Evolutionary conservation across 179 eudicot species (phyloP).

Genomic region (Gypsophila paniculata): DNA sequence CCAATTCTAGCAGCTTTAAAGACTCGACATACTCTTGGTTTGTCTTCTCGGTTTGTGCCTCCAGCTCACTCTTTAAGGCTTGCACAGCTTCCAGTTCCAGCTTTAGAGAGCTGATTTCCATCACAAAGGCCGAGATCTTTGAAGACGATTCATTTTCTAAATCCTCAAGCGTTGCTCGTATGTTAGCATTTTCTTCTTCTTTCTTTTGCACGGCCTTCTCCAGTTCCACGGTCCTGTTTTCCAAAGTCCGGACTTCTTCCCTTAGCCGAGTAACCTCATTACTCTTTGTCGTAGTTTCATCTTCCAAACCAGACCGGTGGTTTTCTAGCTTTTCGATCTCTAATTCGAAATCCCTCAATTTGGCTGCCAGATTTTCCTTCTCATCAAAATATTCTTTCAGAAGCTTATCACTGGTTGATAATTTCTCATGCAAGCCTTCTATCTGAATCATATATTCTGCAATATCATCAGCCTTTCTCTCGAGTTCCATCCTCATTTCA

Average conservation of each 20-base stretch:
- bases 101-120: slow-evolving; percentile 20
- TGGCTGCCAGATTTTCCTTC: slow-evolving; percentile 31
- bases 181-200: slow-evolving; percentile 24
- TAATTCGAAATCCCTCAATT: slow-evolving; percentile 40
- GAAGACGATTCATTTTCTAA: slow-evolving; percentile 31
- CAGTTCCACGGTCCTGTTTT: slow-evolving; percentile 31
- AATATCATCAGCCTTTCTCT: slow-evolving; percentile 34
- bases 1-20: slow-evolving; percentile 26
- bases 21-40: slow-evolving; percentile 22
- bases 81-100: slow-evolving; percentile 28
- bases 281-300: slow-evolving; percentile 29
- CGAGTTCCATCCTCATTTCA: slow-evolving; percentile 39
- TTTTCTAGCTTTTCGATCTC: slow-evolving; percentile 39
- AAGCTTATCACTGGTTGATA: slow-evolving; percentile 39
- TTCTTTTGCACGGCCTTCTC: slow-evolving; percentile 34
- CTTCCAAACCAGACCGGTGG: slow-evolving; percentile 51
- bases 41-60: slow-evolving; percentile 30
- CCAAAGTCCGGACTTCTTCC: slow-evolving; percentile 36
- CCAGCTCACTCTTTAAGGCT: slow-evolving; percentile 23
- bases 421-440: slow-evolving; percentile 51
- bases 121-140: slow-evolving; percentile 20
- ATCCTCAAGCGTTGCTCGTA: slow-evolving; percentile 29
- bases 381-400: slow-evolving; percentile 40
- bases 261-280: slow-evolving; percentile 39
- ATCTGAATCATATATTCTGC: slow-evolving; percentile 41